phyloP scores from a whole-genome alignment of 352 stramenopile species.

The Pelagophyceae sp. region DNA sequence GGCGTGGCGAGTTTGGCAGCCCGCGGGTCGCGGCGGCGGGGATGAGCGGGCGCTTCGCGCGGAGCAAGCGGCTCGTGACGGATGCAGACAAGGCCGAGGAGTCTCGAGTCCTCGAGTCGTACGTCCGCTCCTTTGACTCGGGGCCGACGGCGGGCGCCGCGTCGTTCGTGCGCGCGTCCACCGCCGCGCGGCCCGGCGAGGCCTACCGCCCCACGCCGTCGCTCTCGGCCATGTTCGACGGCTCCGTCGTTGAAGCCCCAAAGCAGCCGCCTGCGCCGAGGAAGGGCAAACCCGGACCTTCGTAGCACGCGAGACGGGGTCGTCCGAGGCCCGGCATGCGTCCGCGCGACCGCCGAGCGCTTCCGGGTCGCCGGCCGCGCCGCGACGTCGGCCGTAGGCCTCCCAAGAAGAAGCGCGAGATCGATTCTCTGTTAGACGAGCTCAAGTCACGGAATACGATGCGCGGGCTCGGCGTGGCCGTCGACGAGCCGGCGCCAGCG shows the following conservation, averaged over 20 bases:
- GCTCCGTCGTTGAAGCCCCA: too few relatives aligned
- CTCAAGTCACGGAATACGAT: neutral
- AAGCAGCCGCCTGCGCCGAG: too few relatives aligned
- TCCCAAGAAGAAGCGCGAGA: neutral
- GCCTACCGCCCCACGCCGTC: neutral
- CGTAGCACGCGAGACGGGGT: too few relatives aligned
- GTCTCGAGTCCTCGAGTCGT: neutral
- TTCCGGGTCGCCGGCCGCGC: too few relatives aligned
- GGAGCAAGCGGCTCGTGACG: neutral
- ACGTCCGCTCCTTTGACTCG: neutral
- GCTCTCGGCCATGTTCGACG: neutral
- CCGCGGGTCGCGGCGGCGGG: too few relatives aligned
- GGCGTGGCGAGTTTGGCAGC: too few relatives aligned
- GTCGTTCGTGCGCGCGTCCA: neutral
- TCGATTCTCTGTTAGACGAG: constrained; percentile 4
- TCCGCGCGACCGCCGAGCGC: too few relatives aligned
- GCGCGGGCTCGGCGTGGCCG: neutral
- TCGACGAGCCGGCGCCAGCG: neutral
- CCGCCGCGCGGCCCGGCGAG: neutral
- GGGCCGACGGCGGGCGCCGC: too few relatives aligned
- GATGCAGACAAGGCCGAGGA: neutral
- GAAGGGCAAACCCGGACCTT: too few relatives aligned
- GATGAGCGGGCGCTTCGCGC: neutral
- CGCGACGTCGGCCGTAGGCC: too few relatives aligned
- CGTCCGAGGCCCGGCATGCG: too few relatives aligned